These are phyloP conservation scores for Penicillium fimorum DNA, from an alignment of 495 filamentous ascomycete genomes.

Conservation along the genomic window DNA sequence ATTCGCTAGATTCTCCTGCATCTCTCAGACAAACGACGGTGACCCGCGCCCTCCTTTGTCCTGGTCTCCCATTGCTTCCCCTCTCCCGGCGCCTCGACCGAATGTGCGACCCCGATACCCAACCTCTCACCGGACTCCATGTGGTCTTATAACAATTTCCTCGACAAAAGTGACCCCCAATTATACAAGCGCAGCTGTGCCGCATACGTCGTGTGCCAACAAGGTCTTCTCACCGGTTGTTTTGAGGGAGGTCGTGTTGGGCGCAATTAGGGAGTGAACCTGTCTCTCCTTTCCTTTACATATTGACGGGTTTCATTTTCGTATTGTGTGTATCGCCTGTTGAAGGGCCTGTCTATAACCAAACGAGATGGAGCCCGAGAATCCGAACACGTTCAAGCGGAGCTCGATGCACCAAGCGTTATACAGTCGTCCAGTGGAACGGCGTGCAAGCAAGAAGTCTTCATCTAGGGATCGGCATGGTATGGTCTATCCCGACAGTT, in stretches of 20 bases:
- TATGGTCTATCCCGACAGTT: constrained; percentile 53
- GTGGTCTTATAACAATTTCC: constrained; percentile 42
- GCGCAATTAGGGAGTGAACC: constrained; percentile 10
- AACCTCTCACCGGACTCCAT: constrained; percentile 40
- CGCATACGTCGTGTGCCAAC: constrained; percentile 29
- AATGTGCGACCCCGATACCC: constrained; percentile 34
- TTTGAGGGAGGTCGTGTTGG: constrained; percentile 24
- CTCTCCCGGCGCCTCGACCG: constrained; percentile 31
- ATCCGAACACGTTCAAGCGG: constrained; percentile 43
- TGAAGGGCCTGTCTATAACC: constrained; percentile 11
- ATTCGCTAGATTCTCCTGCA: constrained; percentile 23
- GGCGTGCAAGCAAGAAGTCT: constrained; percentile 53
- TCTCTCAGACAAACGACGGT: constrained; percentile 31
- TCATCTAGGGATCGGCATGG: constrained; percentile 54
- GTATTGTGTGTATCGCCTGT: constrained; percentile 16
- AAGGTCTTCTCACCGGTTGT: constrained; percentile 14
- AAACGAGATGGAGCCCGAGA: constrained; percentile 46
- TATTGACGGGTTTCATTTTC: constrained; percentile 30
- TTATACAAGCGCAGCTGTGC: constrained; percentile 37
- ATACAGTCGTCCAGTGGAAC: constrained; percentile 48
- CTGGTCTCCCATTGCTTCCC: constrained; percentile 24
- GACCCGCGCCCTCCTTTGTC: constrained; percentile 29
- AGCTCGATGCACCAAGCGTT: constrained; percentile 44
- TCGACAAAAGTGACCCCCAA: constrained; percentile 38
- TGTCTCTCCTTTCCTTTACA: constrained; percentile 8